Evolutionary conservation across 305 asterid species (phyloP), one percentile per base, ranked within the genome.

Genomic region (Fraxinus albicans): DNA sequence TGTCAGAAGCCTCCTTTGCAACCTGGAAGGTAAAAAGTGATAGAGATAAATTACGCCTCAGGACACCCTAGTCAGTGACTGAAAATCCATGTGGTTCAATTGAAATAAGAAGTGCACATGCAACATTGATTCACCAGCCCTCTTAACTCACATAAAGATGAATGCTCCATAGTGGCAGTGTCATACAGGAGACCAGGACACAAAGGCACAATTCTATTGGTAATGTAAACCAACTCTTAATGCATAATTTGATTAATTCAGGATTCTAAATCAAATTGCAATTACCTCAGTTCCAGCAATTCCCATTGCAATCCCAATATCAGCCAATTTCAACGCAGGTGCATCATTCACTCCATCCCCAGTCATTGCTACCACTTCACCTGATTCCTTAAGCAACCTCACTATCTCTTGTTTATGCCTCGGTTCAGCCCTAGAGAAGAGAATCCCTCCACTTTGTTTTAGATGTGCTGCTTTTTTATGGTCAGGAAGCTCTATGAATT

Each of bases 1-100:
- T 97, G 90, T 97, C 99, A 36, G 99, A 92, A 75, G 98, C 99
- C 91, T 96, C 99, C 91, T 93, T 96, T 72, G 99, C 99, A 80
- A 96, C 99, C 99, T 97, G 87, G 60, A 77, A 87, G 12, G 65
- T 76, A 85, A 29, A 69, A 84, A 58, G 23, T 29, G 40, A 15
- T 70, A 23, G 21, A 31, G 42, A 69, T 27, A 69, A 27, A 69
- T 27, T 69, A 1, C 6, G 6, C 3, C 2, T 27, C 35, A 67
- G 19, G 36, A 25, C 74, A 27, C 36, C 36, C 6, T 10, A 67
- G 36, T 10, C 19, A 23, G 35, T 67, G 36, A 67, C 31, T 10
- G 74, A 29, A 70, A 13, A 70, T 29, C 76, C 76, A 31, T 15
- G 23, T 12, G 0, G 73, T 65, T 25, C 73, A 19, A 19, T 58